Percentiles rank a stretch among this genome's conserved stretches.
Evolutionary conservation across 2,329 filamentous ascomycete genomes (phyloP).

Genomic region (Fusarium denticulatum): DNA sequence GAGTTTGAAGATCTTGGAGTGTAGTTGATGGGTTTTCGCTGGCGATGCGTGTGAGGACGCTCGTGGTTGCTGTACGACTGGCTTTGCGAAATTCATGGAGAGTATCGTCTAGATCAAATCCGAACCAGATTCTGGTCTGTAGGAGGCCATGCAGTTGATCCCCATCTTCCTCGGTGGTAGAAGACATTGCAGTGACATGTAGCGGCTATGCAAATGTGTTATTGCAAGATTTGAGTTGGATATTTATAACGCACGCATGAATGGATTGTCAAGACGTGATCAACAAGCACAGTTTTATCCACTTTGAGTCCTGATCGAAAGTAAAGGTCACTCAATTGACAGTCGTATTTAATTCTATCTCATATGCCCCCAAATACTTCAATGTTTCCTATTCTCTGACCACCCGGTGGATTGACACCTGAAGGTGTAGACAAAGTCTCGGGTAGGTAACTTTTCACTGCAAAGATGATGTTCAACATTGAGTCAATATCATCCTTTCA

Average conservation of each 20-base stretch:
- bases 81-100: slow-evolving; percentile 57
- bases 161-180: rapidly evolving
- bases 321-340: too few relatives aligned
- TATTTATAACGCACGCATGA: neutral
- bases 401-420: too few relatives aligned
- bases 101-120: slow-evolving; percentile 61
- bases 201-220: neutral
- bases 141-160: neutral
- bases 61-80: slow-evolving; percentile 48
- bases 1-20: slow-evolving; percentile 22
- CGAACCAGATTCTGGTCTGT: slow-evolving; percentile 49
- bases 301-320: neutral
- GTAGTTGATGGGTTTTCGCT: neutral
- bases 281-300: neutral
- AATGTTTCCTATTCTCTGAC: too few relatives aligned
- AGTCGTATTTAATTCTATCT: too few relatives aligned
- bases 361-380: too few relatives aligned
- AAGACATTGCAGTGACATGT: neutral
- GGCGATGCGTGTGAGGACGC: slow-evolving; percentile 47
- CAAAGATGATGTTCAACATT: neutral
- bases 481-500: neutral
- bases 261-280: neutral
- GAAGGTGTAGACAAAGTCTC: neutral
- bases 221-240: neutral
- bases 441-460: neutral